These are phyloP conservation scores for Astrothelium subdiscretum DNA, from an alignment of 495 filamentous ascomycete genomes.

Conservation along the genomic window DNA sequence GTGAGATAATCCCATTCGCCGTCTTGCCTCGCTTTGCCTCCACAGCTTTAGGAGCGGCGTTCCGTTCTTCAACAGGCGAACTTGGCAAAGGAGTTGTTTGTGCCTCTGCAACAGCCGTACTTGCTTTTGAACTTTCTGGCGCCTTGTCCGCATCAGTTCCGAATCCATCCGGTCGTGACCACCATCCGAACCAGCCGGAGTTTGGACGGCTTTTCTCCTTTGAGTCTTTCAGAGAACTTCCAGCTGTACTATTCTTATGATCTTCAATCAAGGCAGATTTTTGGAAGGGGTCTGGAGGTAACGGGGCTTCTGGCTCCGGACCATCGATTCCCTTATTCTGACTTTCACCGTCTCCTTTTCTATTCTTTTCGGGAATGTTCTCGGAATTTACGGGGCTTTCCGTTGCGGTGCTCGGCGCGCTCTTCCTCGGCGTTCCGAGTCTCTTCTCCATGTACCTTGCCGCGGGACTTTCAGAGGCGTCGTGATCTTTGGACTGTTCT, in stretches of 20 bases:
- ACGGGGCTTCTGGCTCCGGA: neutral
- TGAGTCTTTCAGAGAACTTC: conserved; percentile 4
- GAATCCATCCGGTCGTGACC: conserved; percentile 30
- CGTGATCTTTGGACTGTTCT: neutral
- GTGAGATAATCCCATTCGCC: neutral
- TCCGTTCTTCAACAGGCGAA: conserved; percentile 10
- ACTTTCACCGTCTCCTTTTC: neutral
- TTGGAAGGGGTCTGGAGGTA: neutral
- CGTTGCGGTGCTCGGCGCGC: neutral
- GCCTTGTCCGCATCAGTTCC: conserved; percentile 10
- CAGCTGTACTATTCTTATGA: neutral
- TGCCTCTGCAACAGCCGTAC: conserved; percentile 4
- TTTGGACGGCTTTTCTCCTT: neutral
- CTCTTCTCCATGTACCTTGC: neutral
- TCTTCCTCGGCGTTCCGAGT: neutral
- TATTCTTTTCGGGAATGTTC: neutral
- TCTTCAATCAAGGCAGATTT: neutral
- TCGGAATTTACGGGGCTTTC: neutral
- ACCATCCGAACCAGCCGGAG: conserved; percentile 28
- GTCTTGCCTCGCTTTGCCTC: neutral
- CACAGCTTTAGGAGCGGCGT: too few relatives aligned
- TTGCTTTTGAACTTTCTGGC: conserved; percentile 2
- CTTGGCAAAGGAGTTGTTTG: conserved; percentile 19
- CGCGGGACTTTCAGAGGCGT: neutral
- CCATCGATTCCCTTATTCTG: neutral